Percentiles rank a stretch among this genome's conserved stretches.
phyloP scores from a whole-genome alignment of 2,329 filamentous ascomycete genomes.

The Pseudogymnoascus sp. region DNA sequence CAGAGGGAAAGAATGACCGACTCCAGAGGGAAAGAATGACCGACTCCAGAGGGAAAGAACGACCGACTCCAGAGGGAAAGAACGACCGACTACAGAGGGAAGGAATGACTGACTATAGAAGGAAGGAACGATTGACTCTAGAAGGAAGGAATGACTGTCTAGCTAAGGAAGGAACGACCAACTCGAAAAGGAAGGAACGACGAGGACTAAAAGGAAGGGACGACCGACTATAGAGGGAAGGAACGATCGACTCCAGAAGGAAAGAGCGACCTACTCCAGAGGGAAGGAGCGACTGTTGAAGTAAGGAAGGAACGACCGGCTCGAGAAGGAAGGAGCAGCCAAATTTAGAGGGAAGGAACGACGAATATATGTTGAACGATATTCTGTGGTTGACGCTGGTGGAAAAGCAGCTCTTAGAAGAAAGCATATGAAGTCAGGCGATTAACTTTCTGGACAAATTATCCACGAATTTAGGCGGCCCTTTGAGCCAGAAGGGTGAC shows the following conservation, averaged over 20 bases:
- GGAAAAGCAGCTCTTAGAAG: neutral
- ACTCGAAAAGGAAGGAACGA: too few species aligned
- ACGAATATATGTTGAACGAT: neutral
- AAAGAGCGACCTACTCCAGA: neutral
- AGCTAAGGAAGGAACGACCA: neutral
- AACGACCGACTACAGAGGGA: neutral
- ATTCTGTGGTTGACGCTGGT: neutral
- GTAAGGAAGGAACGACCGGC: neutral
- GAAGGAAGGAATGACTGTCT: too few species aligned
- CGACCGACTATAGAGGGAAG: neutral
- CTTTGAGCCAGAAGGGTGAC: too few species aligned
- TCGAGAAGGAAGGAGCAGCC: neutral
- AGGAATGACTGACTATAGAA: neutral
- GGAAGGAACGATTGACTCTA: neutral
- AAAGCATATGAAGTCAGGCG: too few species aligned
- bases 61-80: neutral
- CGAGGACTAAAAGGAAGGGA: neutral
- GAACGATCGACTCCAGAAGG: neutral
- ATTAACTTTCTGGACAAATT: neutral
- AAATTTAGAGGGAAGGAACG: neutral
- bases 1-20: neutral
- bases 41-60: neutral
- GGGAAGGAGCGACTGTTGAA: neutral
- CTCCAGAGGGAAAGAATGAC: neutral
- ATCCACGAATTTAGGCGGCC: neutral